Evolutionary conservation across 495 filamentous ascomycete species (phyloP).

Genomic region (Talaromyces proteolyticus): DNA sequence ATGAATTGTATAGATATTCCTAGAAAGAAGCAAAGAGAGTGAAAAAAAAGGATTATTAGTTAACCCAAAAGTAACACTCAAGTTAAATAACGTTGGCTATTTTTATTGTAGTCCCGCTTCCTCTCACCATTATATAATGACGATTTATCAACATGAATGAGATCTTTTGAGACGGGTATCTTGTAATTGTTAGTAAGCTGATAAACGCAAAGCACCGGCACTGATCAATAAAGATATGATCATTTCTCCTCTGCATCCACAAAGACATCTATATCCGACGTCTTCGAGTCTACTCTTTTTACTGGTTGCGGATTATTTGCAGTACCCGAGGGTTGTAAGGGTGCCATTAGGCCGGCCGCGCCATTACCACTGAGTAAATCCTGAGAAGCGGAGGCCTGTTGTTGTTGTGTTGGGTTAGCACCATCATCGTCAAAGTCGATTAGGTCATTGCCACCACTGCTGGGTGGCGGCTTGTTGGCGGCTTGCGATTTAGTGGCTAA

Average conservation of each 20-base stretch:
- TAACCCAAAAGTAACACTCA: too few species aligned
- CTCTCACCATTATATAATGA: too few species aligned
- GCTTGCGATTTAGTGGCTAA: conserved; percentile 37
- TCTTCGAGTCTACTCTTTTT: conserved; percentile 43
- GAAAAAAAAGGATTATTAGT: too few species aligned
- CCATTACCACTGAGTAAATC: conserved; percentile 3
- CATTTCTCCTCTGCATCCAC: conserved; percentile 47
- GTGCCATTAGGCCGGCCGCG: conserved; percentile 2
- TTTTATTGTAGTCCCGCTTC: too few species aligned
- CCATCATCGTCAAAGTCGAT: conserved; percentile 30
- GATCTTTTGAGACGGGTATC: too few species aligned
- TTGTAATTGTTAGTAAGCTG: too few species aligned
- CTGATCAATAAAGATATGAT: too few species aligned
- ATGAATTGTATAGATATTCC: too few species aligned
- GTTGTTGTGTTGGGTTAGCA: conserved; percentile 5
- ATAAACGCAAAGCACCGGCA: too few species aligned
- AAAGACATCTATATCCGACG: conserved; percentile 47
- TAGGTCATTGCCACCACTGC: conserved; percentile 15
- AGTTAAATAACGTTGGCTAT: too few species aligned
- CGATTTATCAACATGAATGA: too few species aligned
- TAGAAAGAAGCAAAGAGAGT: too few species aligned
- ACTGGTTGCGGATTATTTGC: conserved; percentile 13
- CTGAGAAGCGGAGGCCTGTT: conserved; percentile 2
- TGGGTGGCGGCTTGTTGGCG: conserved; percentile 17
- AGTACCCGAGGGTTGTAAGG: not conserved